phyloP scores from a whole-genome alignment of 164 flowering plant species.

The Stephania japonica region DNA sequence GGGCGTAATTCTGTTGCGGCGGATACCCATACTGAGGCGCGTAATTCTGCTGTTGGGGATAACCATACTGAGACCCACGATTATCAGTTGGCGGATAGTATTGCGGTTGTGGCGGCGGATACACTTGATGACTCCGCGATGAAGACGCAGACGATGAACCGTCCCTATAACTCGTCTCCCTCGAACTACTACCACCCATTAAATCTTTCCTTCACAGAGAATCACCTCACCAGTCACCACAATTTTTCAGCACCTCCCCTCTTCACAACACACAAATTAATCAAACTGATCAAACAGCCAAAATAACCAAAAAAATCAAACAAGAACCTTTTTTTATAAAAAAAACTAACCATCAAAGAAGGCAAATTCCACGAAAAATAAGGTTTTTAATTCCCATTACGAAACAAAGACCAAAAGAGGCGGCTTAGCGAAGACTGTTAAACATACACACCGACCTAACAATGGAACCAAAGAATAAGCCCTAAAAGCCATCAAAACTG shows the following conservation, averaged over 20 bases:
- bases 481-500: too few relatives aligned
- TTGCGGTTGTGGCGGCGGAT: slow-evolving; percentile 28
- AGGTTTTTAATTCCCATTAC: not conserved
- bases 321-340: not conserved
- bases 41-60: slow-evolving; percentile 16
- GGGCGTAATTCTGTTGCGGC: slow-evolving; percentile 19
- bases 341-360: not conserved
- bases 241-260: not conserved
- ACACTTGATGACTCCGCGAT: slow-evolving; percentile 17
- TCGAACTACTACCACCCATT: slow-evolving; percentile 51
- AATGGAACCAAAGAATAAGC: not conserved
- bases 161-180: slow-evolving; percentile 20
- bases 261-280: not conserved
- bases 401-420: not conserved
- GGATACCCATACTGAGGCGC: not conserved
- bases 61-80: not conserved
- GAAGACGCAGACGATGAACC: slow-evolving; percentile 21
- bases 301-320: not conserved
- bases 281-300: not conserved
- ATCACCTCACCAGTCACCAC: not conserved
- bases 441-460: not conserved
- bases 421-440: not conserved
- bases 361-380: not conserved
- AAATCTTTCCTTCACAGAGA: not conserved
- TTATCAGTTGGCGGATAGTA: slow-evolving; percentile 20